Evolutionary conservation across 2,329 filamentous ascomycete genomes (phyloP).

Genomic region (Aspergillus neotritici): DNA sequence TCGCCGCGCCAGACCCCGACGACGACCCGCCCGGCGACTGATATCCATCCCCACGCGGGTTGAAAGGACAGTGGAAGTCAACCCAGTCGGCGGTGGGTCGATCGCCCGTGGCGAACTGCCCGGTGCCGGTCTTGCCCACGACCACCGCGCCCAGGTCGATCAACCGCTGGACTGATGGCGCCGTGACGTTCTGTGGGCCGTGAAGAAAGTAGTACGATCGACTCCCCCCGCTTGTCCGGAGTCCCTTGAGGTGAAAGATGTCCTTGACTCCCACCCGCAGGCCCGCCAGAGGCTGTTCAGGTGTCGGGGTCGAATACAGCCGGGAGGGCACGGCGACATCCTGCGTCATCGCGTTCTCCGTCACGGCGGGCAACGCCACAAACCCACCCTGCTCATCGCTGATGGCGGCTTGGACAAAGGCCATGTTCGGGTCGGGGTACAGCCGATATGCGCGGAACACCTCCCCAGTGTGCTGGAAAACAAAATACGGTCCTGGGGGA

Average conservation of each 20-base stretch:
- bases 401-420: constrained; percentile 47
- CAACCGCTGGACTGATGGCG: constrained; percentile 49
- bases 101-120: constrained; percentile 32
- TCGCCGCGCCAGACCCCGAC: constrained; percentile 17
- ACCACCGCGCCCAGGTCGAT: constrained; percentile 54
- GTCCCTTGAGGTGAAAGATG: constrained; percentile 54
- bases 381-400: constrained; percentile 14
- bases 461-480: constrained; percentile 39
- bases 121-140: constrained; percentile 32
- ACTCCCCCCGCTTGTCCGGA: constrained; percentile 54
- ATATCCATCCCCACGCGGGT: constrained; percentile 34
- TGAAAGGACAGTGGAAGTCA: constrained; percentile 35
- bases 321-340: constrained; percentile 54
- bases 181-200: constrained; percentile 42
- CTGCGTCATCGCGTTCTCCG: constrained; percentile 24
- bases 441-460: constrained; percentile 47
- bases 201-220: constrained; percentile 54
- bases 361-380: constrained; percentile 11
- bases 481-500: constrained; percentile 47
- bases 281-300: constrained; percentile 54
- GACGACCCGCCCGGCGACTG: constrained; percentile 20
- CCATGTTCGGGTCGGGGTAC: constrained; percentile 46
- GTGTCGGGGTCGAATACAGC: constrained; percentile 52
- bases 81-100: constrained; percentile 27
- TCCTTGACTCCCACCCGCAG: constrained; percentile 57